phyloP scores from a whole-genome alignment of 225 moss, liverwort and hornwort genomes.

The Sphagnum contortum region DNA sequence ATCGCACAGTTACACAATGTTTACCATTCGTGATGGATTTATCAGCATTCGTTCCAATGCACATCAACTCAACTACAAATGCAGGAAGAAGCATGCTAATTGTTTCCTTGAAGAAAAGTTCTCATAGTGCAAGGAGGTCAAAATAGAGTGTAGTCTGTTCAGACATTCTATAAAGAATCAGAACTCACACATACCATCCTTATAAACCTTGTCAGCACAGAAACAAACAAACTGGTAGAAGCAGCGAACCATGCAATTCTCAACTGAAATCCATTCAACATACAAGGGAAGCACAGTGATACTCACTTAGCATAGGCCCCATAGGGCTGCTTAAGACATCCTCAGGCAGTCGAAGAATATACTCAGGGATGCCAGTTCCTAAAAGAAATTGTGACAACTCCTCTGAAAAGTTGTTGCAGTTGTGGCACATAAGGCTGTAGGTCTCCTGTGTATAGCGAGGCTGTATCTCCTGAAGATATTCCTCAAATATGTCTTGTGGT shows the following conservation, averaged over 20 bases:
- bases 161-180: too few relatives aligned
- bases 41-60: too few relatives aligned
- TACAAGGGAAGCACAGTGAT: too few relatives aligned
- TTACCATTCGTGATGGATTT: too few relatives aligned
- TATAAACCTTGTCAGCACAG: not conserved
- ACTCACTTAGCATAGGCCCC: slow-evolving; percentile 75
- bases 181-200: too few relatives aligned
- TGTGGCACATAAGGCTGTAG: slow-evolving; percentile 77
- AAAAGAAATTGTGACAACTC: slow-evolving; percentile 85
- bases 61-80: too few relatives aligned
- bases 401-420: slow-evolving; percentile 94
- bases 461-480: slow-evolving; percentile 69
- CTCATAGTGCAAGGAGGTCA: too few relatives aligned
- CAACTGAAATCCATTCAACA: too few relatives aligned
- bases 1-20: not conserved
- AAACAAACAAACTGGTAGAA: not conserved
- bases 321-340: slow-evolving; percentile 83
- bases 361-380: slow-evolving; percentile 63
- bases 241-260: too few relatives aligned
- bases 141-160: too few relatives aligned
- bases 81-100: too few relatives aligned
- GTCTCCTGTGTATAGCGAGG: slow-evolving; percentile 79
- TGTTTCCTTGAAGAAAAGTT: too few relatives aligned
- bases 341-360: slow-evolving; percentile 74
- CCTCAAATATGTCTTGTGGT: slow-evolving; percentile 80